A percentile compares a stretch with the other conserved stretches of the same genome.
These are phyloP conservation scores for Penicillium sp. DNA, from an alignment of 2,329 filamentous ascomycete species.

Conservation along the genomic window DNA sequence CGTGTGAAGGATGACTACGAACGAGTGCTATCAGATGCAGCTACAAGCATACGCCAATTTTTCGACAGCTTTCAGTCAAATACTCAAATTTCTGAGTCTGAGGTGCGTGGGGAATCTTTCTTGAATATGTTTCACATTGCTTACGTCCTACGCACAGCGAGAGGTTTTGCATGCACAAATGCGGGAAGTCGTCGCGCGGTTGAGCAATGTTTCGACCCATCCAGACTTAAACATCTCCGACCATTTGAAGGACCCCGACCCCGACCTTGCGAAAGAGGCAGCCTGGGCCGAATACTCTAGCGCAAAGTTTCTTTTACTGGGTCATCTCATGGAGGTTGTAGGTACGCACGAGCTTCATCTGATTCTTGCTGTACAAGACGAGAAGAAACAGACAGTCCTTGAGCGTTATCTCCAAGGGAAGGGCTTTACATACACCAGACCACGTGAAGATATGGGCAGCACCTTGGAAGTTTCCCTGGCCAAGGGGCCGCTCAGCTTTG, in stretches of 20 bases:
- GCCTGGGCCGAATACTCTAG: conserved; percentile 49
- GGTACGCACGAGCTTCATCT: conserved; percentile 38
- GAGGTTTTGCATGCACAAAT: conserved; percentile 31
- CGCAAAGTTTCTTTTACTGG: conserved; percentile 46
- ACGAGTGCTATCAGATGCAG: conserved; percentile 29
- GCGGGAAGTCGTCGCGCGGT: conserved; percentile 32
- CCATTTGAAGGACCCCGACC: conserved; percentile 35
- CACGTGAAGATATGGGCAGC: conserved; percentile 34
- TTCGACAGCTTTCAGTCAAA: conserved; percentile 21
- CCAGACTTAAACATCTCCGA: conserved; percentile 45
- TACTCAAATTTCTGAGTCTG: conserved; percentile 11
- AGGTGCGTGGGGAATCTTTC: conserved; percentile 24
- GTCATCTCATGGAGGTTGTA: conserved; percentile 41
- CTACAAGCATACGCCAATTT: conserved; percentile 32
- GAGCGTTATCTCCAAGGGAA: conserved; percentile 45
- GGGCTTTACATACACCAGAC: conserved; percentile 33
- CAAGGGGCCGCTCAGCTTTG: conserved; percentile 37
- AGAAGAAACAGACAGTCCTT: conserved; percentile 38
- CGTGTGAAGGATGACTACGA: conserved; percentile 45
- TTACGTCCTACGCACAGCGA: conserved; percentile 23
- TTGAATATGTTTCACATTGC: neutral
- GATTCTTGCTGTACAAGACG: conserved; percentile 39
- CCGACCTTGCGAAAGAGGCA: conserved; percentile 39
- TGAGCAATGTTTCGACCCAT: conserved; percentile 46
- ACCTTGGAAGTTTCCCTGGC: conserved; percentile 37